These are phyloP conservation scores for Catharanthus roseus DNA, from an alignment of 257 asterid genomes.

Conservation along the genomic window DNA sequence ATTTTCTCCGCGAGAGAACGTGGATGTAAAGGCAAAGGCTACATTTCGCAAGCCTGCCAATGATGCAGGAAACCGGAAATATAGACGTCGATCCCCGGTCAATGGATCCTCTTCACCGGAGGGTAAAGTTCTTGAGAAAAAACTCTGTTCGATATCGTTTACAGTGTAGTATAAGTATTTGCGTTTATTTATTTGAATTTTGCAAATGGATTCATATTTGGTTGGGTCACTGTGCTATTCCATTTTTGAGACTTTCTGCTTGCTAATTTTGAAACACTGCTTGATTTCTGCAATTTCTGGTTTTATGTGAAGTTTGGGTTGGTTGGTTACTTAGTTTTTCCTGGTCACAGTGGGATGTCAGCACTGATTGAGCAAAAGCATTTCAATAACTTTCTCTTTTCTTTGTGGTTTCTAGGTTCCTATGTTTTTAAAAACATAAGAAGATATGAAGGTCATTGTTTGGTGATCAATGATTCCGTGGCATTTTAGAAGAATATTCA, in stretches of 20 bases:
- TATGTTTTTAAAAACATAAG: not conserved
- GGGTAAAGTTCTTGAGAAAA: constrained; percentile 27
- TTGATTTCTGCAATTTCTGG: not conserved
- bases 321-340: not conserved
- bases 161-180: not conserved
- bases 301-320: not conserved
- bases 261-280: no score
- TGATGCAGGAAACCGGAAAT: constrained; percentile 69
- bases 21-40: constrained; percentile 44
- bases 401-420: not conserved
- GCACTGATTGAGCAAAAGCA: not conserved
- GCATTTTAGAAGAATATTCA: not conserved
- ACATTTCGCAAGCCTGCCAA: constrained; percentile 74
- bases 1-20: constrained; percentile 29
- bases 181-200: no score
- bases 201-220: not conserved
- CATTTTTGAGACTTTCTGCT: not conserved
- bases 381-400: no score
- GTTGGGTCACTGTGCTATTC: not conserved
- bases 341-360: not conserved
- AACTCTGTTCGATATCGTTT: not conserved
- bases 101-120: constrained; percentile 62
- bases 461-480: not conserved
- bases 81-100: constrained; percentile 78
- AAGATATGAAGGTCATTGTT: not conserved